A percentile compares a stretch with the other conserved stretches of the same genome.
phyloP scores from a whole-genome alignment of 306 rosid species.

The Corylus americana region DNA sequence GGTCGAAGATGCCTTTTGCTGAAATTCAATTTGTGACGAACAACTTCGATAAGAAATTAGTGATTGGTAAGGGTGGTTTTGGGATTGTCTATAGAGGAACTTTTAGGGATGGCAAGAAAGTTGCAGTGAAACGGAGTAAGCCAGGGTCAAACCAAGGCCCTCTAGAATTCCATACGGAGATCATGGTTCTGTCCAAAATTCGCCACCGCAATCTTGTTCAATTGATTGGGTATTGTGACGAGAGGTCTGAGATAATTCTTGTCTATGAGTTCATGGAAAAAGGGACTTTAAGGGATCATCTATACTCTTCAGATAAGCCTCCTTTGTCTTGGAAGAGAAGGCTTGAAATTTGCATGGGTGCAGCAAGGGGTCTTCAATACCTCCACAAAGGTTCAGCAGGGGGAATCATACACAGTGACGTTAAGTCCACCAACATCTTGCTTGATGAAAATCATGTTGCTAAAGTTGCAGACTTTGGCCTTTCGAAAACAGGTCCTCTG shows the following conservation, averaged over 20 bases:
- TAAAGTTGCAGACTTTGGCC: conserved; percentile 61
- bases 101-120: too few relatives aligned
- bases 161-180: conserved; percentile 51
- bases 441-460: conserved; percentile 45
- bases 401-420: conserved; percentile 58
- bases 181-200: conserved; percentile 49
- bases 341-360: conserved; percentile 60
- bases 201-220: conserved; percentile 53
- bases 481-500: conserved; percentile 40
- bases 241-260: conserved; percentile 54
- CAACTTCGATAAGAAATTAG: too few relatives aligned
- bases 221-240: conserved; percentile 59
- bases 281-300: conserved; percentile 52
- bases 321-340: conserved; percentile 54
- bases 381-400: conserved; percentile 54
- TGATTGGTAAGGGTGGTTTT: too few relatives aligned
- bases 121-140: background rate
- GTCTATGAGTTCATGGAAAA: conserved; percentile 61
- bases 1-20: too few relatives aligned
- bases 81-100: too few relatives aligned
- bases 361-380: conserved; percentile 57
- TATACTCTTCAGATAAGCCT: conserved; percentile 35
- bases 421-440: conserved; percentile 56
- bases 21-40: too few relatives aligned
- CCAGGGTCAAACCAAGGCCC: conserved; percentile 54